phyloP scores from a whole-genome alignment of 2,329 filamentous ascomycete genomes.

The Curvularia sp. region DNA sequence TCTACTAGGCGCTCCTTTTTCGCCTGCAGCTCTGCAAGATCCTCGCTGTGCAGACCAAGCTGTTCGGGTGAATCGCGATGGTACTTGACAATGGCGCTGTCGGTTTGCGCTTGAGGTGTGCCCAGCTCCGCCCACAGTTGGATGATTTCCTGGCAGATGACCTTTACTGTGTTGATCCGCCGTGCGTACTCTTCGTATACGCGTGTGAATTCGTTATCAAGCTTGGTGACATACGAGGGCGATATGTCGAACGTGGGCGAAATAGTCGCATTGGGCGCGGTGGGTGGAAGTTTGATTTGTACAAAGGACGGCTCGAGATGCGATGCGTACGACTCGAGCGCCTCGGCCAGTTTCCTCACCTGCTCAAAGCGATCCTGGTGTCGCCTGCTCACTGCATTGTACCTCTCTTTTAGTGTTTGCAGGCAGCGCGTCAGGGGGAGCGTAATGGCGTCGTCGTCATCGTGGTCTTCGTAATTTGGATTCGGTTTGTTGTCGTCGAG shows the following conservation, averaged over 20 bases:
- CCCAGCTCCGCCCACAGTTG: slow-evolving; percentile 95
- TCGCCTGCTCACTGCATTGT: slow-evolving; percentile 77
- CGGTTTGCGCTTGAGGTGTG: slow-evolving; percentile 91
- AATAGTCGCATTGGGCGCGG: slow-evolving; percentile 75
- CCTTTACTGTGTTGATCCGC: slow-evolving; percentile 77
- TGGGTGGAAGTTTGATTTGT: slow-evolving; percentile 83
- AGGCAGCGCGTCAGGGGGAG: slow-evolving; percentile 85
- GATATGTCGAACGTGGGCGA: slow-evolving; percentile 92
- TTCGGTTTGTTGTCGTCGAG: slow-evolving; percentile 76
- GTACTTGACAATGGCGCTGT: slow-evolving; percentile 83
- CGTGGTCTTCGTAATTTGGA: slow-evolving; percentile 70
- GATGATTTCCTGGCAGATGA: slow-evolving; percentile 83
- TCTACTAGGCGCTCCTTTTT: slow-evolving; percentile 84
- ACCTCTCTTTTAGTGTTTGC: slow-evolving; percentile 82
- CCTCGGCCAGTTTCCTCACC: slow-evolving; percentile 93
- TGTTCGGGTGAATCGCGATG: slow-evolving; percentile 93
- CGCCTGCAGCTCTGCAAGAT: slow-evolving; percentile 73
- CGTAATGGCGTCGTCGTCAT: slow-evolving; percentile 74
- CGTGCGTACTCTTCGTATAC: slow-evolving; percentile 97
- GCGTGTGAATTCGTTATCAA: slow-evolving; percentile 90
- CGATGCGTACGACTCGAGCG: slow-evolving; percentile 93
- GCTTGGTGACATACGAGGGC: slow-evolving; percentile 80
- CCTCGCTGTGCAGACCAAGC: slow-evolving; percentile 87
- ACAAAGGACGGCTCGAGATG: slow-evolving; percentile 92
- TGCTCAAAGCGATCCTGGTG: slow-evolving; percentile 94